Evolutionary conservation across 768 basidiomycete species (phyloP).

Genomic region (Pulveroboletus sp.): DNA sequence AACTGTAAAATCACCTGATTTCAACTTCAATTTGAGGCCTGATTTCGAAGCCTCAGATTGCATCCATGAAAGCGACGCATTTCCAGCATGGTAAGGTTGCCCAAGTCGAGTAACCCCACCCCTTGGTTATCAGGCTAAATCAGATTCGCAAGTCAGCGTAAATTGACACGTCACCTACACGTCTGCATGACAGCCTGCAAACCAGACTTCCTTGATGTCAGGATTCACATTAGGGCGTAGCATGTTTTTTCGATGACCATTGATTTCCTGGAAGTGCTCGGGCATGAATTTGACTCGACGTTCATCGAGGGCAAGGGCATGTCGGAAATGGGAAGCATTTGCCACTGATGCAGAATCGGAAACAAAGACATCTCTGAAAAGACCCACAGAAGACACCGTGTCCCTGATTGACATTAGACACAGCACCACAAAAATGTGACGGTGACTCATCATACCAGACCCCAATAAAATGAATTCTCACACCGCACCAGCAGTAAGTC

Average conservation of each 20-base stretch:
- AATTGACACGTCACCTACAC: neutral
- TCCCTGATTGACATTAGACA: neutral
- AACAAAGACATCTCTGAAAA: neutral
- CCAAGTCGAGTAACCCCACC: neutral
- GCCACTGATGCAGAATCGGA: neutral
- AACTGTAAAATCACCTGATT: neutral
- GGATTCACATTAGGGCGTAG: neutral
- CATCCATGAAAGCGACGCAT: neutral
- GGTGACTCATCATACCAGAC: constrained; percentile 22
- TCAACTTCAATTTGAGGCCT: neutral
- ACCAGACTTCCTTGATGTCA: constrained; percentile 1
- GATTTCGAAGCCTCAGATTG: neutral
- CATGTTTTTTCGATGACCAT: neutral
- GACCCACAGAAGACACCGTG: neutral
- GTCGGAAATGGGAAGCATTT: constrained; percentile 1
- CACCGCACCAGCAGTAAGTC: constrained; percentile 21
- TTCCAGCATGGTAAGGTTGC: neutral
- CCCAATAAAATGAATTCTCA: constrained; percentile 29
- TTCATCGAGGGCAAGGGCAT: neutral
- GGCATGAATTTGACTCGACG: constrained; percentile 2
- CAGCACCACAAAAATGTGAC: too few relatives aligned
- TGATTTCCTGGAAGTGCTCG: neutral
- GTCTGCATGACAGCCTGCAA: neutral
- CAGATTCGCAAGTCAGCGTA: neutral
- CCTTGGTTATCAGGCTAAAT: neutral